A percentile compares a stretch with the other conserved stretches of the same genome.
These are phyloP conservation scores for Pseudogymnoascus sp. DNA, from an alignment of 2,329 filamentous ascomycete species.

Conservation along the genomic window DNA sequence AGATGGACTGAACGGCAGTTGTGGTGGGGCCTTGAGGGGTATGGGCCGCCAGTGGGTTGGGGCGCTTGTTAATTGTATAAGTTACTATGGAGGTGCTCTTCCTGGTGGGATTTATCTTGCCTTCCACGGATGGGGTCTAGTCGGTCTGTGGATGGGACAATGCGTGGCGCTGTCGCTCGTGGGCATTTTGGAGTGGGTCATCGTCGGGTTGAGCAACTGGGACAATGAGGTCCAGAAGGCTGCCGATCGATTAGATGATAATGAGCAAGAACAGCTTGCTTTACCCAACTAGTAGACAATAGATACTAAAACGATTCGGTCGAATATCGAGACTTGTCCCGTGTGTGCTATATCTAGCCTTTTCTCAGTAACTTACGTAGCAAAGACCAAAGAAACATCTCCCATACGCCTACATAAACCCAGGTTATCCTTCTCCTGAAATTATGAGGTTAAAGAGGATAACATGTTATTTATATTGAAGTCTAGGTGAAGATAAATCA, in stretches of 20 bases:
- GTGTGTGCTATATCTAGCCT: not conserved
- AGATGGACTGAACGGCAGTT: conserved; percentile 78
- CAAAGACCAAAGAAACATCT: not conserved
- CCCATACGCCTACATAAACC: not conserved
- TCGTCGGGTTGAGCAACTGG: conserved; percentile 75
- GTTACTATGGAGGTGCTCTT: conserved; percentile 76
- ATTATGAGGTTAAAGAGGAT: not conserved
- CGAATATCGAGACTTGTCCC: not conserved
- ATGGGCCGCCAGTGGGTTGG: conserved; percentile 86
- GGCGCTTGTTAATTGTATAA: conserved; percentile 71
- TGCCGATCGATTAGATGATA: conserved; percentile 60
- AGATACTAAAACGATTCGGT: not conserved
- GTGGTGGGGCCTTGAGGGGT: conserved; percentile 71
- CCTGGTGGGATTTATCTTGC: conserved; percentile 79
- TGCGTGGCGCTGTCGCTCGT: conserved; percentile 77
- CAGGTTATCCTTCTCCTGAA: not conserved
- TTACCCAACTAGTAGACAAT: not conserved
- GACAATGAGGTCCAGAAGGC: conserved; percentile 64
- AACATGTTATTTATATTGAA: not conserved
- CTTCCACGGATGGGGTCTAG: conserved; percentile 77
- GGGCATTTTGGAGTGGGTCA: conserved; percentile 68
- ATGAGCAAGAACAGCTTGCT: conserved; percentile 18
- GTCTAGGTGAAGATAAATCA: too few relatives aligned
- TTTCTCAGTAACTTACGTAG: not conserved
- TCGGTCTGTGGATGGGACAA: conserved; percentile 76